These are phyloP conservation scores for Alternaria sp. DNA, from an alignment of 2,329 filamentous ascomycete genomes.

Conservation along the genomic window DNA sequence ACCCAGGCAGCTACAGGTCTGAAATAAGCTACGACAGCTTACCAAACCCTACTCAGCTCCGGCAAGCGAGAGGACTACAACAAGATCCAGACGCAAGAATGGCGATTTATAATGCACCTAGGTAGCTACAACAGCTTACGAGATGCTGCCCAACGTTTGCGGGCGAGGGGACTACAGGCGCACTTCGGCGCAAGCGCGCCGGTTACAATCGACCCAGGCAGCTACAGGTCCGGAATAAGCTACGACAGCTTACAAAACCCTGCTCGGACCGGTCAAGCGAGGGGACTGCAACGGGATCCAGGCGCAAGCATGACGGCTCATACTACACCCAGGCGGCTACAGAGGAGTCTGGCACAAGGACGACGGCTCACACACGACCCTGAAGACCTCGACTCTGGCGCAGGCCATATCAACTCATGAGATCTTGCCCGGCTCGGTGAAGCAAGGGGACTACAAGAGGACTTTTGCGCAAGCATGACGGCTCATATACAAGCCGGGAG, in stretches of 20 bases:
- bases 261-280: neutral
- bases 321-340: neutral
- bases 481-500: too few relatives aligned
- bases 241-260: neutral
- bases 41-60: neutral
- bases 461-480: neutral
- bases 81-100: neutral
- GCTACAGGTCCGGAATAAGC: too few relatives aligned
- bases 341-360: too few relatives aligned
- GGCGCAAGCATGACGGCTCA: neutral
- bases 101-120: neutral
- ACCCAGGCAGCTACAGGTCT: neutral
- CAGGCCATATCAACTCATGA: too few relatives aligned
- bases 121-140: neutral
- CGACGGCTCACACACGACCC: too few relatives aligned
- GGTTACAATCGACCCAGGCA: neutral
- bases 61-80: neutral
- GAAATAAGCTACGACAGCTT: neutral
- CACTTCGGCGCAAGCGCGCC: neutral
- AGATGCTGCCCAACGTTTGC: too few relatives aligned
- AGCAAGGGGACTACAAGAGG: neutral
- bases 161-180: too few relatives aligned
- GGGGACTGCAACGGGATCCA: neutral
- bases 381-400: too few relatives aligned
- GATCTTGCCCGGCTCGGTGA: too few relatives aligned